A percentile compares a stretch with the other conserved stretches of the same genome.
These are phyloP conservation scores for Debaryomyces tyrocola DNA, from an alignment of 805 yeast genomes.

Conservation along the genomic window DNA sequence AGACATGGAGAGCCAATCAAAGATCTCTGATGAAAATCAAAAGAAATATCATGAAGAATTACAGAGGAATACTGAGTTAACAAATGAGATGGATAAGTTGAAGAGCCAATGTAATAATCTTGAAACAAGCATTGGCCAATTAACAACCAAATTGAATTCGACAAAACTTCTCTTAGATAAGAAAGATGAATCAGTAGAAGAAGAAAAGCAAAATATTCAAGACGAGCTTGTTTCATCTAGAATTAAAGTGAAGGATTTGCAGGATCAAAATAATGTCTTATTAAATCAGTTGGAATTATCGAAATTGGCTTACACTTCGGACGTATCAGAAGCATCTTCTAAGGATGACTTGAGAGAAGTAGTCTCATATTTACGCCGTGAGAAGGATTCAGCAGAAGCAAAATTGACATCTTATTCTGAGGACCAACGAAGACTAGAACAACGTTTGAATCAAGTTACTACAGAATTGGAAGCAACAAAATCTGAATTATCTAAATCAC, in stretches of 20 bases:
- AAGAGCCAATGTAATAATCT: conserved; percentile 18
- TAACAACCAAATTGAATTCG: conserved; percentile 10
- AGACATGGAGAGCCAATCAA: conserved; percentile 43
- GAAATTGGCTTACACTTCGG: conserved; percentile 7
- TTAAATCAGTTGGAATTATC: conserved; percentile 62
- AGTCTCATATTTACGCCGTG: conserved; percentile 64
- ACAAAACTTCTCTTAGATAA: conserved; percentile 11
- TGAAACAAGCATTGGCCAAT: conserved; percentile 7
- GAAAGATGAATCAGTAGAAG: conserved; percentile 19
- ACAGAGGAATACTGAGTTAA: conserved; percentile 52
- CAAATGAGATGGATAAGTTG: conserved; percentile 26
- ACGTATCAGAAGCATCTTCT: conserved; percentile 11
- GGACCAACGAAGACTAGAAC: conserved; percentile 55
- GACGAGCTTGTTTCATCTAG: conserved; percentile 43
- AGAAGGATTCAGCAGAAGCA: conserved; percentile 67
- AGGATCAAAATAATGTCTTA: conserved; percentile 66
- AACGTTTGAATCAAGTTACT: conserved; percentile 46
- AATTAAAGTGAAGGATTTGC: conserved; percentile 52
- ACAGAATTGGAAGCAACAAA: conserved; percentile 55
- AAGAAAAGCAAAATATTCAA: conserved; percentile 21
- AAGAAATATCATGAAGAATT: conserved; percentile 56
- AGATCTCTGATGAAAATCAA: conserved; percentile 50
- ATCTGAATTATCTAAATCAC: conserved; percentile 41
- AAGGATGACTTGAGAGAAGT: conserved; percentile 44
- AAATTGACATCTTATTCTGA: conserved; percentile 42